These are phyloP conservation scores for Diaporthe destruens DNA, from an alignment of 2,329 filamentous ascomycete genomes.

Conservation along the genomic window DNA sequence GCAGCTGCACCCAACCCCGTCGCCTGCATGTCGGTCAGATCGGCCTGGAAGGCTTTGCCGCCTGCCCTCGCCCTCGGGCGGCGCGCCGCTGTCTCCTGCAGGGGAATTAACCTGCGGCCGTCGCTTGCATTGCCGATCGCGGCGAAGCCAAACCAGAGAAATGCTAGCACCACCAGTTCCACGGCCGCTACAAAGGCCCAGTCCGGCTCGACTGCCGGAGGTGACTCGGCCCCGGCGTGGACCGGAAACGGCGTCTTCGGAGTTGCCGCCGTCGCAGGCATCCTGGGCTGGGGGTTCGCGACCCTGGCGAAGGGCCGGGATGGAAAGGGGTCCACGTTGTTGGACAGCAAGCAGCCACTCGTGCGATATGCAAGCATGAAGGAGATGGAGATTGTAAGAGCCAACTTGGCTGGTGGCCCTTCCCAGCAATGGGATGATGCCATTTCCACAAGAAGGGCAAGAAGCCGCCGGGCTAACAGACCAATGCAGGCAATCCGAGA, in stretches of 20 bases:
- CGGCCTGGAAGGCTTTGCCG: conserved; percentile 38
- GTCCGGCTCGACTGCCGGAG: conserved; percentile 24
- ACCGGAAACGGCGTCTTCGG: conserved; percentile 52
- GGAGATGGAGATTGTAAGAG: conserved; percentile 58
- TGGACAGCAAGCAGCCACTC: conserved; percentile 47
- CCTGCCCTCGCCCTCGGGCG: conserved; percentile 31
- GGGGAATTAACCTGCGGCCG: conserved; percentile 24
- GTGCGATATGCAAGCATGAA: conserved; percentile 56
- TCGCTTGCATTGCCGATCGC: conserved; percentile 34
- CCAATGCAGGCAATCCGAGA: conserved; percentile 64
- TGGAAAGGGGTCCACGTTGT: conserved; percentile 46
- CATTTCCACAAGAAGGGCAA: background rate
- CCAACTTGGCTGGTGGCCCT: background rate
- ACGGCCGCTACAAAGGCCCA: background rate
- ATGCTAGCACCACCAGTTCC: conserved; percentile 29
- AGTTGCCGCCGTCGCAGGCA: conserved; percentile 55
- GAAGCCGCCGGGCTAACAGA: conserved; percentile 1
- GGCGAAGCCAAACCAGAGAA: conserved; percentile 14
- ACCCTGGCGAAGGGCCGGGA: conserved; percentile 45
- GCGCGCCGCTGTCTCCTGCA: conserved; percentile 13
- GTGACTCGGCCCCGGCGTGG: conserved; percentile 46
- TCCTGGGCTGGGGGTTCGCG: conserved; percentile 58
- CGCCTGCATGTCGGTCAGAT: conserved; percentile 41
- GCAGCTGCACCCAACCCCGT: conserved; percentile 33
- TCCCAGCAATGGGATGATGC: no score